These are phyloP conservation scores for Takakia lepidozioides DNA, from an alignment of 225 moss, liverwort and hornwort species.

Conservation along the genomic window DNA sequence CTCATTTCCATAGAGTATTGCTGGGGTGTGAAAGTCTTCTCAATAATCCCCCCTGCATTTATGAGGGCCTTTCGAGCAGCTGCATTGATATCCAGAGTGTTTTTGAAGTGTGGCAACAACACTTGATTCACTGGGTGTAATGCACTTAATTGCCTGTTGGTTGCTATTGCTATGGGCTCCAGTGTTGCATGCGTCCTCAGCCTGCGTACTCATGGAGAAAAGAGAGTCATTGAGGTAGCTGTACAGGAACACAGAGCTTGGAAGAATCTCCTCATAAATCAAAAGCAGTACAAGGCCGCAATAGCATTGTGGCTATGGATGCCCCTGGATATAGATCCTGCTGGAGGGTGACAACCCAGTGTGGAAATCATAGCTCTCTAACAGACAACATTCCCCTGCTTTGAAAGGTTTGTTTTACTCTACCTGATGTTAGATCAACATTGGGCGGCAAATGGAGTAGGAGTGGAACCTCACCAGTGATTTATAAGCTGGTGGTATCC, in stretches of 20 bases:
- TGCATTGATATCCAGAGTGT: conserved; percentile 62
- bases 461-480: conserved; percentile 38
- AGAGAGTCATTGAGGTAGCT: too few relatives aligned
- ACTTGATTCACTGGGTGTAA: conserved; percentile 52
- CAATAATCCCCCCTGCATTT: conserved; percentile 64
- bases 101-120: conserved; percentile 47
- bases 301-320: neutral
- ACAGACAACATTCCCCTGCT: too few relatives aligned
- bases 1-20: conserved; percentile 57
- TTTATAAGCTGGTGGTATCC: conserved; percentile 63
- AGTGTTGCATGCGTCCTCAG: conserved; percentile 54
- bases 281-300: too few relatives aligned
- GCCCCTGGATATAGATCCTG: too few relatives aligned
- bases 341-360: too few relatives aligned
- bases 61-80: conserved; percentile 59
- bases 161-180: conserved; percentile 51
- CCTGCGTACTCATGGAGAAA: conserved; percentile 21
- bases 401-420: too few relatives aligned
- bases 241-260: neutral
- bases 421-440: neutral
- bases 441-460: conserved; percentile 1
- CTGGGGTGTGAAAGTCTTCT: conserved; percentile 60
- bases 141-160: conserved; percentile 55
- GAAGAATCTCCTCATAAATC: too few relatives aligned
- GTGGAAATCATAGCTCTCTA: too few relatives aligned